Evolutionary conservation across 2,329 filamentous ascomycete species (phyloP).

Genomic region (Biscogniauxia sp.): DNA sequence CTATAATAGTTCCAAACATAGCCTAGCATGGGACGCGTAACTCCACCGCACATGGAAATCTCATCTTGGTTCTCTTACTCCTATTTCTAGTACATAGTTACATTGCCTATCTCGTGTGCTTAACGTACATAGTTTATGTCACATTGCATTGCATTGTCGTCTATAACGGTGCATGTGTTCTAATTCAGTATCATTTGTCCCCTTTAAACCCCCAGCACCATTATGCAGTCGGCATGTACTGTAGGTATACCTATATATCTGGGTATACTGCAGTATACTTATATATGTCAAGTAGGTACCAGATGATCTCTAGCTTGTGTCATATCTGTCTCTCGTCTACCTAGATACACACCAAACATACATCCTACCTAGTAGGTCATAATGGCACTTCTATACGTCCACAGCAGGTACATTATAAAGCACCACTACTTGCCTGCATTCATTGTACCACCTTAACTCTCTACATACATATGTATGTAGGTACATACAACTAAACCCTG

Average conservation of each 20-base stretch:
- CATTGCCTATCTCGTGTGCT: neutral
- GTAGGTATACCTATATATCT: too few relatives aligned
- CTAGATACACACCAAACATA: too few relatives aligned
- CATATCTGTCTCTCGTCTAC: neutral
- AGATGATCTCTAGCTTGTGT: neutral
- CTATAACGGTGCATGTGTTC: neutral
- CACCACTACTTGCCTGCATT: too few relatives aligned
- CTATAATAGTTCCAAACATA: neutral
- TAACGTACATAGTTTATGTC: neutral
- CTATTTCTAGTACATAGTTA: neutral
- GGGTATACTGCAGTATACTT: too few relatives aligned
- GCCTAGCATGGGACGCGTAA: neutral
- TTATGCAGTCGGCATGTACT: neutral
- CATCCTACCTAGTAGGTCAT: neutral
- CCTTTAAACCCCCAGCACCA: neutral
- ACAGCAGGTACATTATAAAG: too few relatives aligned
- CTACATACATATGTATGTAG: neutral
- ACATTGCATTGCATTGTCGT: neutral
- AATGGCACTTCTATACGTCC: too few relatives aligned
- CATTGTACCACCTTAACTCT: too few relatives aligned
- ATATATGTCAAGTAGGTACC: too few relatives aligned
- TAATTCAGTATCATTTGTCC: neutral
- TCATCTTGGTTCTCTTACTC: neutral
- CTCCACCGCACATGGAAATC: neutral
- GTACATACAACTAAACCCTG: neutral